These are phyloP conservation scores for Wallacemonas rigidus DNA, from an alignment of 208 protist species.

Conservation along the genomic window DNA sequence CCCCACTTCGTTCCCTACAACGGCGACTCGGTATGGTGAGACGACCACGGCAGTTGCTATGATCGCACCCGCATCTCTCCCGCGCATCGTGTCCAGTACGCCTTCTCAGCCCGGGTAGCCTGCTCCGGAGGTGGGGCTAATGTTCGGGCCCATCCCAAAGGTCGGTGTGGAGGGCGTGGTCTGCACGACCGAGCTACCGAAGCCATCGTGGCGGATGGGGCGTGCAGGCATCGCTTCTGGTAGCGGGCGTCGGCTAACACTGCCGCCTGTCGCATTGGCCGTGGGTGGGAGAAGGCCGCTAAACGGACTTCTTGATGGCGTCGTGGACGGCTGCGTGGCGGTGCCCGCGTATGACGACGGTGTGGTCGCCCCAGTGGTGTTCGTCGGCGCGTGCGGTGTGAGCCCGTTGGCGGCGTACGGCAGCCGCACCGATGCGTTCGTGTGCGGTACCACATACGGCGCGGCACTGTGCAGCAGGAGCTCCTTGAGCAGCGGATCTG, in stretches of 20 bases:
- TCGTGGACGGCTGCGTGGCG: neutral
- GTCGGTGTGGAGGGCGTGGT: neutral
- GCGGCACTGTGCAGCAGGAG: neutral
- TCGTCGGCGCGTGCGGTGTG: neutral
- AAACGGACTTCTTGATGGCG: neutral
- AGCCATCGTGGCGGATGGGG: neutral
- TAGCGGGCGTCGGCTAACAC: neutral
- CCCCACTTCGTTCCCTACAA: too few relatives aligned
- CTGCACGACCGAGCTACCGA: neutral
- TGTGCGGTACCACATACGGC: constrained; percentile 8
- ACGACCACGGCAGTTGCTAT: too few relatives aligned
- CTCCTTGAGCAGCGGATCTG: neutral
- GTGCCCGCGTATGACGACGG: neutral
- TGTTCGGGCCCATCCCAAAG: neutral
- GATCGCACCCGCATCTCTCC: too few relatives aligned
- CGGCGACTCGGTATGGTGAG: too few relatives aligned
- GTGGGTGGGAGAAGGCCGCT: neutral
- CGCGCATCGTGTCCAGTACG: too few relatives aligned
- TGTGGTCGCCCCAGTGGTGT: neutral
- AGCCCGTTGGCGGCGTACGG: neutral
- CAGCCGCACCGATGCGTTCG: constrained; percentile 13
- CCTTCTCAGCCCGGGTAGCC: neutral
- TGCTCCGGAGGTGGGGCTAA: neutral
- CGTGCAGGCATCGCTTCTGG: constrained; percentile 3
- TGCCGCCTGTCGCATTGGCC: neutral